These are phyloP conservation scores for Iris pallida DNA, from an alignment of 116 monocot genomes.

Conservation along the genomic window DNA sequence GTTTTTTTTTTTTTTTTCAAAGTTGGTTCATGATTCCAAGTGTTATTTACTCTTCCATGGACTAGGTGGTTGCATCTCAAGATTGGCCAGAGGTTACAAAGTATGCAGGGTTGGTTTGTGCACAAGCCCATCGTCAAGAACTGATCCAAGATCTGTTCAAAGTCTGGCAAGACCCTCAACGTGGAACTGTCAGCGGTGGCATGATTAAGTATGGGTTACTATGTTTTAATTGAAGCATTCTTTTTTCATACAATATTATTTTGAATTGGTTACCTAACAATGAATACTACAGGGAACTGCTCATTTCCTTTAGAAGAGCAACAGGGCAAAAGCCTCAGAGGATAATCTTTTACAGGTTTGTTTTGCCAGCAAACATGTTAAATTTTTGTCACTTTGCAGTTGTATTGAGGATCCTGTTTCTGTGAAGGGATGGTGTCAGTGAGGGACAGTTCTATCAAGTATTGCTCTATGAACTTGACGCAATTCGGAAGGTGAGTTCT, in stretches of 20 bases:
- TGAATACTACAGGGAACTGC: slow-evolving; percentile 41
- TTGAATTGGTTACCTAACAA: background rate
- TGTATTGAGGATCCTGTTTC: background rate
- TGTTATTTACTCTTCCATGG: background rate
- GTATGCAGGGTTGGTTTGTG: slow-evolving; percentile 53
- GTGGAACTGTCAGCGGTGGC: slow-evolving; percentile 46
- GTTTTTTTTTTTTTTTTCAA: background rate
- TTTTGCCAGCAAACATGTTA: background rate
- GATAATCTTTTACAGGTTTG: slow-evolving; percentile 69
- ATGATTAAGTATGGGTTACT: slow-evolving; percentile 39
- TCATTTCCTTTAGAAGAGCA: slow-evolving; percentile 54
- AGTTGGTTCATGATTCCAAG: too few species aligned
- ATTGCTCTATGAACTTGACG: slow-evolving; percentile 45
- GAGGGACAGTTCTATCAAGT: slow-evolving; percentile 62
- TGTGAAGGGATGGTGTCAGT: slow-evolving; percentile 51
- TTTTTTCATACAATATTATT: background rate
- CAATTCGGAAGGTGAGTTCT: slow-evolving; percentile 45
- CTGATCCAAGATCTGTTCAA: slow-evolving; percentile 63
- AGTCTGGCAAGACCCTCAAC: slow-evolving; percentile 39
- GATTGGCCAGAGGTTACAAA: slow-evolving; percentile 81
- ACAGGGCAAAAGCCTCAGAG: slow-evolving; percentile 62
- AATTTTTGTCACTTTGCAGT: background rate
- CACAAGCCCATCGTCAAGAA: slow-evolving; percentile 65
- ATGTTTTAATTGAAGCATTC: background rate
- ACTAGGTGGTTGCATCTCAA: slow-evolving; percentile 73